Evolutionary conservation across 352 stramenopile species (phyloP).

Genomic region (Pilasporangium apinafurcum): DNA sequence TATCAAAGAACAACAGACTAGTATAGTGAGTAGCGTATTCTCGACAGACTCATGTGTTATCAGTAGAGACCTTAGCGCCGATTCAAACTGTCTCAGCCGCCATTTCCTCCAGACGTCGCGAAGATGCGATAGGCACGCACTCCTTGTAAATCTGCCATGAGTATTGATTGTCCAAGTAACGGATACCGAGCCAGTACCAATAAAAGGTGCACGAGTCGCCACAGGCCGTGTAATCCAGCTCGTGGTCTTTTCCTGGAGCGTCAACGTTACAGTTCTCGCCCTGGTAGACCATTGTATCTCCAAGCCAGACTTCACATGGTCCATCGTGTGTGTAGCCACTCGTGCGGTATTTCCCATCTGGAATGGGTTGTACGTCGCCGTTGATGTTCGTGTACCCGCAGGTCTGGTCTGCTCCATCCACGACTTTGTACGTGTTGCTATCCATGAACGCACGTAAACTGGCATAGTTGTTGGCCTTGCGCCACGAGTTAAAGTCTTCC

Average conservation of each 20-base stretch:
- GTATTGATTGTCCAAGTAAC: constrained; percentile 36
- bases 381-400: constrained; percentile 21
- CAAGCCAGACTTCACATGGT: constrained; percentile 53
- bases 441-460: constrained; percentile 8
- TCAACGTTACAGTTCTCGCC: constrained; percentile 35
- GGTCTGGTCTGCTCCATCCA: constrained; percentile 14
- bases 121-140: too few relatives aligned
- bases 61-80: too few relatives aligned
- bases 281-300: constrained; percentile 26
- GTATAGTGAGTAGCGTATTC: too few relatives aligned
- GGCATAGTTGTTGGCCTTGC: constrained; percentile 5
- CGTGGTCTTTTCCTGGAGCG: constrained; percentile 27
- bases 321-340: constrained; percentile 26
- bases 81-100: too few relatives aligned
- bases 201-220: constrained; percentile 28
- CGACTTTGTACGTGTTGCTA: constrained; percentile 6
- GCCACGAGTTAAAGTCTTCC: constrained; percentile 27
- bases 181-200: constrained; percentile 56
- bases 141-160: constrained; percentile 68
- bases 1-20: too few relatives aligned
- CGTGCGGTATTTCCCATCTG: constrained; percentile 5
- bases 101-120: too few relatives aligned
- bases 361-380: constrained; percentile 21
- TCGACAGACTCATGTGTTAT: too few relatives aligned
- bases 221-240: constrained; percentile 45